These are phyloP conservation scores for Brasilioporus rufonigricans DNA, from an alignment of 768 basidiomycete genomes.

Conservation along the genomic window DNA sequence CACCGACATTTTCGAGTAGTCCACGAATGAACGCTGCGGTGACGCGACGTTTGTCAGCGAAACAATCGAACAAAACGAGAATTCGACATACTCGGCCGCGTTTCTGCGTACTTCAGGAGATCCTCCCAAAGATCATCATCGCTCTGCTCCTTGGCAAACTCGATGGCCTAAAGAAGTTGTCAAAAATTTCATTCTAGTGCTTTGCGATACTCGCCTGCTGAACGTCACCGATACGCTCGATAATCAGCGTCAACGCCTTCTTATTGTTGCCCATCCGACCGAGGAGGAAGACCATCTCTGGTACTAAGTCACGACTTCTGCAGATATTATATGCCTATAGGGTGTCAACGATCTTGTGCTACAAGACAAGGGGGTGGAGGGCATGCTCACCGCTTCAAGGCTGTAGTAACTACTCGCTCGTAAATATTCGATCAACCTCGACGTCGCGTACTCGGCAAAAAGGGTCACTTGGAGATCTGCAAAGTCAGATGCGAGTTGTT, in stretches of 20 bases:
- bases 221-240: constrained; percentile 92
- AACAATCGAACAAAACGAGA: background rate
- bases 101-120: constrained; percentile 90
- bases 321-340: constrained; percentile 82
- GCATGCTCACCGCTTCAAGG: constrained; percentile 64
- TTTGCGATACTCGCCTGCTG: constrained; percentile 55
- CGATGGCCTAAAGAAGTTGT: constrained; percentile 68
- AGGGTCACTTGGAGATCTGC: constrained; percentile 88
- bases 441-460: constrained; percentile 83
- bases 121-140: constrained; percentile 99
- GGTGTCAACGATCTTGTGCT: background rate
- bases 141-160: constrained; percentile 95
- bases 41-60: background rate
- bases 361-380: background rate
- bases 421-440: constrained; percentile 84
- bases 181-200: background rate
- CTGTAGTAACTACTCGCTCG: constrained; percentile 90
- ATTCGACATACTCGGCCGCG: constrained; percentile 66
- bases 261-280: constrained; percentile 99
- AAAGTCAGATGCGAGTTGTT: constrained; percentile 74
- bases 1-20: constrained; percentile 91
- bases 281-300: constrained; percentile 96
- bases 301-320: constrained; percentile 80
- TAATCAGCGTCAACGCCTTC: constrained; percentile 89
- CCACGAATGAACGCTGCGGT: constrained; percentile 88